These are phyloP conservation scores for Haplographium delicatum DNA, from an alignment of 495 filamentous ascomycete genomes.

Conservation along the genomic window DNA sequence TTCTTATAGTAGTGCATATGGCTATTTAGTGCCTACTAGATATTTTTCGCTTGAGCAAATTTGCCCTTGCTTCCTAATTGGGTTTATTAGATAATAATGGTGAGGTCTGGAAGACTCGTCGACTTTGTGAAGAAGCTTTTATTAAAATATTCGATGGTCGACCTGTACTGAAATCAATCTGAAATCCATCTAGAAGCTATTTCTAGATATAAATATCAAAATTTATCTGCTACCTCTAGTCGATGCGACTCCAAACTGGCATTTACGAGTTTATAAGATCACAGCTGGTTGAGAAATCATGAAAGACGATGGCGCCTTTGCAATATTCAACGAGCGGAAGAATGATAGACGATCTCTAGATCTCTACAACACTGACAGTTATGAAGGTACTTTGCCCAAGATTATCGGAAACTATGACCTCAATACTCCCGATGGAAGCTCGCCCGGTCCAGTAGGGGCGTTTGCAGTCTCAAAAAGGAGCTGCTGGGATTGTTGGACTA, in stretches of 20 bases:
- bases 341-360: conserved; percentile 54
- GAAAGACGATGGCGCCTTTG: conserved; percentile 66
- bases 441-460: conserved; percentile 43
- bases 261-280: conserved; percentile 59
- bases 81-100: conserved; percentile 72
- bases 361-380: conserved; percentile 37
- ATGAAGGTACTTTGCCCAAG: conserved; percentile 44
- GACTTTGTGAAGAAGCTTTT: conserved; percentile 33
- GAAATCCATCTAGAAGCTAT: no score
- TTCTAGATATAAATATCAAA: conserved; percentile 55
- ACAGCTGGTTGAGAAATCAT: conserved; percentile 50
- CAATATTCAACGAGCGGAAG: conserved; percentile 58
- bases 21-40: conserved; percentile 72
- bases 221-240: conserved; percentile 60
- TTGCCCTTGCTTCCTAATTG: conserved; percentile 66
- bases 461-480: conserved; percentile 64
- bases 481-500: conserved; percentile 64
- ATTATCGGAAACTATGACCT: conserved; percentile 53
- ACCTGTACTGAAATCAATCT: conserved; percentile 58
- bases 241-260: conserved; percentile 55
- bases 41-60: conserved; percentile 68
- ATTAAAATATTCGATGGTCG: conserved; percentile 44
- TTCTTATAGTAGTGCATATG: conserved; percentile 69
- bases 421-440: conserved; percentile 52
- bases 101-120: conserved; percentile 72